phyloP scores from a whole-genome alignment of 2,329 filamentous ascomycete genomes.

The Colletotrichum sp. region DNA sequence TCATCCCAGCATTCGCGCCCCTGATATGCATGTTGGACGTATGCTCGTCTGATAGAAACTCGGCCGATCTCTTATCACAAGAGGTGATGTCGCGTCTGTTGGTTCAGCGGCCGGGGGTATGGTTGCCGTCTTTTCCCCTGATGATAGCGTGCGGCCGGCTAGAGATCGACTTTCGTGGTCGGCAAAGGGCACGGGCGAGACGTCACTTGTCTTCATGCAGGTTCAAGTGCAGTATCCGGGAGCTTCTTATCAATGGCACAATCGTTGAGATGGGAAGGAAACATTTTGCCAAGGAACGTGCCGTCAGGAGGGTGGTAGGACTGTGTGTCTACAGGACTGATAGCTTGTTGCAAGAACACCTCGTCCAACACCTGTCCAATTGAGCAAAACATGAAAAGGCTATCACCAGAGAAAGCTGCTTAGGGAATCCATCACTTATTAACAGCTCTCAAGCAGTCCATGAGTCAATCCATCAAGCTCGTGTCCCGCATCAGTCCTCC shows the following conservation, averaged over 20 bases:
- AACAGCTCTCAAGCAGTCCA: accelerated
- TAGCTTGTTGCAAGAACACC: background rate
- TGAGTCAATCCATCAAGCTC: background rate
- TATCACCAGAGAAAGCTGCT: background rate
- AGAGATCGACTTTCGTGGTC: background rate
- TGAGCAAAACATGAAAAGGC: background rate
- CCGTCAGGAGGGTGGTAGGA: background rate
- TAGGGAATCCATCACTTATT: accelerated
- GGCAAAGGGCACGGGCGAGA: background rate
- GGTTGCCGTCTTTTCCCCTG: background rate
- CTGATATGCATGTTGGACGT: background rate
- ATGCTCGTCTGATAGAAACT: background rate
- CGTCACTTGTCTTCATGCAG: background rate
- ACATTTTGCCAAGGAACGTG: background rate
- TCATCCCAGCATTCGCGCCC: background rate
- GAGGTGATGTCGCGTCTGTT: background rate
- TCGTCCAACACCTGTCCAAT: accelerated
- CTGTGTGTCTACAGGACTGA: background rate
- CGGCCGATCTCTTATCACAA: background rate
- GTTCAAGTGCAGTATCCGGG: background rate
- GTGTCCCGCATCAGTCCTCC: background rate
- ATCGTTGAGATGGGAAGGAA: background rate
- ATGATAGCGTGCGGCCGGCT: background rate
- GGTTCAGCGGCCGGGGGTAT: background rate
- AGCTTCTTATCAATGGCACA: background rate